These are phyloP conservation scores for Circinella umbellata DNA, from an alignment of 371 early-diverging fungal genomes.

Conservation along the genomic window DNA sequence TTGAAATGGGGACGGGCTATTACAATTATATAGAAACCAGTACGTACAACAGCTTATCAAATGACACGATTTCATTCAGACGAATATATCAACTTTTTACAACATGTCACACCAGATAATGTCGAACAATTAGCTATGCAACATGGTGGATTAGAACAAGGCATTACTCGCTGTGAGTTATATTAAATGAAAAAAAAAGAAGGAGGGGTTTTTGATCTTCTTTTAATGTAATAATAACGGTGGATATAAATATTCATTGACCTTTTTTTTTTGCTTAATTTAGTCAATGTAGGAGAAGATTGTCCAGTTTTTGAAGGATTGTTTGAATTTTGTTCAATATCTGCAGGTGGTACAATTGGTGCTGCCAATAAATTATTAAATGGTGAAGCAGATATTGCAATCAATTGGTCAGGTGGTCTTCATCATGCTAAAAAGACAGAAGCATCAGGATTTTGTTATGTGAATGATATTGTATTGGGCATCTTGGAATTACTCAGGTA, in stretches of 20 bases:
- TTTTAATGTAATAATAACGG: not conserved
- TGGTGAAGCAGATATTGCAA: constrained; percentile 88
- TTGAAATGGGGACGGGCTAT: too few species aligned
- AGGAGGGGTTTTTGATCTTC: not conserved
- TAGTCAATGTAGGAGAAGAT: constrained; percentile 94
- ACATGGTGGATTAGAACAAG: constrained; percentile 64
- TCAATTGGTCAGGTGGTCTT: constrained; percentile 98
- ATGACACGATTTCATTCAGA: constrained; percentile 99
- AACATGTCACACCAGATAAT: constrained; percentile 94
- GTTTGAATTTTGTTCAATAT: constrained; percentile 94
- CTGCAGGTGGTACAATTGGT: constrained; percentile 94
- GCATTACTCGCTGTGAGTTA: constrained; percentile 74
- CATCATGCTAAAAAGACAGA: constrained; percentile 96
- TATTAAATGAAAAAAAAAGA: too few species aligned
- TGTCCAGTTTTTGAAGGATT: constrained; percentile 98
- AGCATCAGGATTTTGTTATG: constrained; percentile 98
- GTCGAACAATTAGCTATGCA: constrained; percentile 81
- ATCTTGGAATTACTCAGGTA: constrained; percentile 87
- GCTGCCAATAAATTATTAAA: constrained; percentile 90
- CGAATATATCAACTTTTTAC: constrained; percentile 99
- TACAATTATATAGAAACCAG: constrained; percentile 65
- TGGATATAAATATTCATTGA: too few species aligned
- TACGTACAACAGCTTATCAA: constrained; percentile 89
- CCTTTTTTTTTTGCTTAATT: not conserved
- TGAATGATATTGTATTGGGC: constrained; percentile 95